phyloP scores from a whole-genome alignment of 306 rosid genomes.

The Trifolium dubium region DNA sequence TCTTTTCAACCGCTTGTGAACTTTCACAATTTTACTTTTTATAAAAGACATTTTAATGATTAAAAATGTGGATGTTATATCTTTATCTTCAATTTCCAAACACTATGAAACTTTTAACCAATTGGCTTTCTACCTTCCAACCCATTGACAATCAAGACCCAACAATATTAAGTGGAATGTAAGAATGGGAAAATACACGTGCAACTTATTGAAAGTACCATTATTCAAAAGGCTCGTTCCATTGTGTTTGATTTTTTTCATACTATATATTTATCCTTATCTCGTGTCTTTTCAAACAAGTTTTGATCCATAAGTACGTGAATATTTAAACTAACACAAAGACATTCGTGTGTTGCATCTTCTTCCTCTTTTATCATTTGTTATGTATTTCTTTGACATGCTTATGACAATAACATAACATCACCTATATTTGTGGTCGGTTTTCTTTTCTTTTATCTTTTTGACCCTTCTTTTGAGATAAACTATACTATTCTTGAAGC shows the following conservation, averaged over 20 bases:
- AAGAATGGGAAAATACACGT: constrained; percentile 10
- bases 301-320: constrained; percentile 21
- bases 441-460: not conserved
- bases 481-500: constrained; percentile 7
- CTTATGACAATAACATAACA: not conserved
- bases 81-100: too few species aligned
- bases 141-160: not conserved
- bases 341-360: constrained; percentile 18
- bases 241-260: constrained; percentile 4
- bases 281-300: constrained; percentile 38
- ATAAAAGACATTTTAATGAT: too few species aligned
- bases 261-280: constrained; percentile 36
- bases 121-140: too few species aligned
- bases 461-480: constrained; percentile 8
- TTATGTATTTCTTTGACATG: not conserved
- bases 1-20: too few species aligned
- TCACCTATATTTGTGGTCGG: not conserved
- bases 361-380: not conserved
- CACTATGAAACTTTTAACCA: too few species aligned
- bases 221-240: constrained; percentile 20
- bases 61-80: too few species aligned
- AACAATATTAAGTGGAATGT: not conserved
- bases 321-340: constrained; percentile 32
- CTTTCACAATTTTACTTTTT: too few species aligned
- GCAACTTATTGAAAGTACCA: constrained; percentile 26